Conservation (phyloP, 2,329 filamentous ascomycete species). For the Sclerotinia subarctica region DNA sequence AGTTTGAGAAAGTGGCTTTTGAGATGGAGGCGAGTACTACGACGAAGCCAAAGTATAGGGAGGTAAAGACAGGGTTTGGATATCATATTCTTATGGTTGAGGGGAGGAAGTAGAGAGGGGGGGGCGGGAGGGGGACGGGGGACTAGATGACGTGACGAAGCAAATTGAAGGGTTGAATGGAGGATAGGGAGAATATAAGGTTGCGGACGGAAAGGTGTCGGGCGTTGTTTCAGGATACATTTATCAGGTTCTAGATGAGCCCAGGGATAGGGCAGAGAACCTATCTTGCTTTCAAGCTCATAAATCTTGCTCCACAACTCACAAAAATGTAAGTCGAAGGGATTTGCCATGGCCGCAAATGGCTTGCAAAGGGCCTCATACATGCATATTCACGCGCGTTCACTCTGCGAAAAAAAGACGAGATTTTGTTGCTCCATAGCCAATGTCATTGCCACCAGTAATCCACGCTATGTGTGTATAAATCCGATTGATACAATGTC, state of each 20-base stretch:
- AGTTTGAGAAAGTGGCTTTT: slow-evolving; percentile 72
- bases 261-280: slow-evolving; percentile 7
- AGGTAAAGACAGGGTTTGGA: slow-evolving; percentile 71
- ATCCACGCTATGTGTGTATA: slow-evolving; percentile 37
- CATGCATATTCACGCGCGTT: slow-evolving; percentile 9
- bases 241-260: neutral
- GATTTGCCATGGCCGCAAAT: neutral
- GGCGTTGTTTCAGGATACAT: neutral
- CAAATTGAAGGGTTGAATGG: neutral
- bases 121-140: no score
- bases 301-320: neutral
- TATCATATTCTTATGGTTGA: slow-evolving; percentile 78
- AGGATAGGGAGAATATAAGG: neutral
- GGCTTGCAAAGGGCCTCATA: neutral
- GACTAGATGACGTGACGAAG: neutral
- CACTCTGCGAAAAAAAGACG: slow-evolving; percentile 4
- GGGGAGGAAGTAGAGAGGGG: slow-evolving; percentile 39
- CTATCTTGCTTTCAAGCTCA: neutral
- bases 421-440: slow-evolving; percentile 30
- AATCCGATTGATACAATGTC: slow-evolving; percentile 35
- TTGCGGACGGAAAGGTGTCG: neutral
- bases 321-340: neutral
- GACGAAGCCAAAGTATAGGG: slow-evolving; percentile 60
- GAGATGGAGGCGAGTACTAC: slow-evolving; percentile 64
- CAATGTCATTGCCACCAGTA: slow-evolving; percentile 34